A percentile compares a stretch with the other conserved stretches of the same genome.
Conservation (phyloP, 1,139 yeast genomes). For the Candida gigantensis region DNA sequence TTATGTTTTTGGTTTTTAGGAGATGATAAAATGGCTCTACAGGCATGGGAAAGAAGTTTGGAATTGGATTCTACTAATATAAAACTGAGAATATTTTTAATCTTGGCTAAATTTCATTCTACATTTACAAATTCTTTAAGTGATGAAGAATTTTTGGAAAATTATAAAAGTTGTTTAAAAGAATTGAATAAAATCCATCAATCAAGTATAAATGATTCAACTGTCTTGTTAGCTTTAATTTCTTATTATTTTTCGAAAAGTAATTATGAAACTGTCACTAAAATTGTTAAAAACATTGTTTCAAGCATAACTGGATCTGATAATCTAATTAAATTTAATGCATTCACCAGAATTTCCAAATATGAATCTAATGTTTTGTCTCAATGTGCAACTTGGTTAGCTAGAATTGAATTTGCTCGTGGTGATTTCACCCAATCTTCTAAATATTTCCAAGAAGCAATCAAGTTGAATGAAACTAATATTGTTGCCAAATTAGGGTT, state of each 20-base stretch:
- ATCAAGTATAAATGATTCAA: constrained; percentile 32
- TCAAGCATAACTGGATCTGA: constrained; percentile 26
- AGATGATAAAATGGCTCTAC: constrained; percentile 72
- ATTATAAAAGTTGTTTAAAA: constrained; percentile 49
- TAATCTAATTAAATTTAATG: constrained; percentile 18
- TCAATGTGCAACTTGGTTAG: constrained; percentile 87
- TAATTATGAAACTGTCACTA: constrained; percentile 57
- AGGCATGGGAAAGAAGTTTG: constrained; percentile 80
- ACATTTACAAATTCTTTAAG: constrained; percentile 59
- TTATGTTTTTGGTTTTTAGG: constrained; percentile 89
- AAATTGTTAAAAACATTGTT: constrained; percentile 55
- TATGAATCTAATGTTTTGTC: constrained; percentile 51
- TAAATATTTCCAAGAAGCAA: constrained; percentile 70
- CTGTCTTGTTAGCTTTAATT: constrained; percentile 45
- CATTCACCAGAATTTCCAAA: constrained; percentile 24
- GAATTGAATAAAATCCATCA: constrained; percentile 30
- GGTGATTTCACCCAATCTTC: constrained; percentile 69
- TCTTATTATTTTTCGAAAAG: constrained; percentile 63
- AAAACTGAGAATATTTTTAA: constrained; percentile 67
- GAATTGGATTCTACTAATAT: constrained; percentile 63
- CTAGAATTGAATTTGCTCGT: constrained; percentile 65
- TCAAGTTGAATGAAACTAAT: constrained; percentile 60
- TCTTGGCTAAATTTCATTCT: constrained; percentile 67
- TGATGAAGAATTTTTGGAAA: constrained; percentile 58
- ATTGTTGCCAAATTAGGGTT: constrained; percentile 76